Conservation (phyloP, 2,329 filamentous ascomycete species). For the Lasiodiplodia sp. region DNA sequence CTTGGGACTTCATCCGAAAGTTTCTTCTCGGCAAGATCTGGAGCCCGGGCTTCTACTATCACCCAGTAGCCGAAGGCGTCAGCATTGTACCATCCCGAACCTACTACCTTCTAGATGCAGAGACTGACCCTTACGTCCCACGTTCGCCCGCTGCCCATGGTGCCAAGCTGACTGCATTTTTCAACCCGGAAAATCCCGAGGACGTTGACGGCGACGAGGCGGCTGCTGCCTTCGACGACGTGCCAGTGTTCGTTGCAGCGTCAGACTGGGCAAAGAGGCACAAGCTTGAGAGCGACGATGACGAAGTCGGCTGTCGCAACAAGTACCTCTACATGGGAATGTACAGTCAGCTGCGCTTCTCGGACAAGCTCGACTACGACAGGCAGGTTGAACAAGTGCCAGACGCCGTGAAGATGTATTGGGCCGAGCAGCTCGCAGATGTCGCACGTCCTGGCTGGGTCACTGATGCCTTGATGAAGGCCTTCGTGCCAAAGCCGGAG, state of each 20-base stretch:
- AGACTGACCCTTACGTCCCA: slow-evolving; percentile 53
- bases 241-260: slow-evolving; percentile 51
- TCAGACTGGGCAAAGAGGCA: slow-evolving; percentile 1
- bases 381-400: slow-evolving; percentile 49
- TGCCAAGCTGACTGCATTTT: slow-evolving; percentile 56
- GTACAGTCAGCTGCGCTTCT: slow-evolving; percentile 54
- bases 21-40: slow-evolving; percentile 48
- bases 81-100: slow-evolving; percentile 44
- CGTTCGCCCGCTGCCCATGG: slow-evolving; percentile 51
- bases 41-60: slow-evolving; percentile 52
- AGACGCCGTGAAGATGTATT: slow-evolving; percentile 46
- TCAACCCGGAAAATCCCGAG: slow-evolving; percentile 46
- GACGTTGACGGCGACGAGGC: slow-evolving; percentile 37
- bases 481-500: slow-evolving; percentile 52
- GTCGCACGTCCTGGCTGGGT: slow-evolving; percentile 51
- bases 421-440: slow-evolving; percentile 49
- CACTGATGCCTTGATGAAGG: slow-evolving; percentile 48
- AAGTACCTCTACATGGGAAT: slow-evolving; percentile 55
- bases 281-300: background rate
- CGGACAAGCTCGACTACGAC: slow-evolving; percentile 54
- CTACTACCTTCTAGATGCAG: slow-evolving; percentile 52
- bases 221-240: slow-evolving; percentile 43
- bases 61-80: slow-evolving; percentile 34
- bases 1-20: slow-evolving; percentile 47
- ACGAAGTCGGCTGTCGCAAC: slow-evolving; percentile 3